Evolutionary conservation across 2,329 filamentous ascomycete species (phyloP).

Genomic region (Trichoderma breve): DNA sequence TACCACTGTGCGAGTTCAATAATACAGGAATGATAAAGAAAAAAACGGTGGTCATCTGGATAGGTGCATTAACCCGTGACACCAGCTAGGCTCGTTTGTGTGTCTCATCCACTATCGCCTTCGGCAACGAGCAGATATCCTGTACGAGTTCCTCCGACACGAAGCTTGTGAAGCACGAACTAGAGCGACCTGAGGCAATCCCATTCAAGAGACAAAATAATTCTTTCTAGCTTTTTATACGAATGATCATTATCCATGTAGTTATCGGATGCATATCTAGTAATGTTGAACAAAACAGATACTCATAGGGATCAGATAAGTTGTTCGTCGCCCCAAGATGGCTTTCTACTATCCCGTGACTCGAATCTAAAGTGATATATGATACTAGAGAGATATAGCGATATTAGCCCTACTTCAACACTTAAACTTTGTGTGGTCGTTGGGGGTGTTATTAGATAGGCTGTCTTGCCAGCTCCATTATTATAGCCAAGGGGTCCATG

Average conservation of each 20-base stretch:
- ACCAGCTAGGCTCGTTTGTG: conserved; percentile 3
- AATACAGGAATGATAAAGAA: neutral
- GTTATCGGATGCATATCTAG: neutral
- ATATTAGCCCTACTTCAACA: too few species aligned
- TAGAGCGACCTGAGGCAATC: neutral
- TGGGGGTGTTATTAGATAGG: neutral
- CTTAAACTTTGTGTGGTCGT: too few species aligned
- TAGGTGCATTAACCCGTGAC: neutral
- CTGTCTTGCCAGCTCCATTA: neutral
- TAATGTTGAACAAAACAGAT: neutral
- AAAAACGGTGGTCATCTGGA: neutral
- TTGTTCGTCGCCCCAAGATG: neutral
- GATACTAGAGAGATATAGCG: neutral
- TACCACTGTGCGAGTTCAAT: neutral
- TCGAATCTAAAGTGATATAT: neutral
- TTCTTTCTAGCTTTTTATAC: neutral
- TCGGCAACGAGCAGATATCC: neutral
- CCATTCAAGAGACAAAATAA: neutral
- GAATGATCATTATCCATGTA: neutral
- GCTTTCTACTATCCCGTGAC: neutral
- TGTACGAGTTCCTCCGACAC: conserved; percentile 4
- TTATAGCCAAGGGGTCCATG: neutral
- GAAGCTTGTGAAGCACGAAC: neutral
- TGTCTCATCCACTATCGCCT: neutral
- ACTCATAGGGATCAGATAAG: too few species aligned